These are phyloP conservation scores for Chaetoceros tenuissimus DNA, from an alignment of 108 stramenopile genomes.

Conservation along the genomic window DNA sequence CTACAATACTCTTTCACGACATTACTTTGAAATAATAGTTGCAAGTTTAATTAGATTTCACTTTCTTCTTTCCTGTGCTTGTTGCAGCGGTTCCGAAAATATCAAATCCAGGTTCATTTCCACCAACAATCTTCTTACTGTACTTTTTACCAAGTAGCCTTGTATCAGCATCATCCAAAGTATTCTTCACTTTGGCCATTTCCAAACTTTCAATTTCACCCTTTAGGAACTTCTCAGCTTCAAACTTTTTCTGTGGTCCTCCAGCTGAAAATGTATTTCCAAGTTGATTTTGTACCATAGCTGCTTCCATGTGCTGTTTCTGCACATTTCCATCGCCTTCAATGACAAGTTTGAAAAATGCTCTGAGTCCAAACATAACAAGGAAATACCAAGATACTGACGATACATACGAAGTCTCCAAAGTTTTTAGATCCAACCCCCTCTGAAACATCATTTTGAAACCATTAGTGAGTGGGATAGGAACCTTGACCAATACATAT, in stretches of 20 bases:
- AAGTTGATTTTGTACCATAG: conserved; percentile 30
- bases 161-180: conserved; percentile 65
- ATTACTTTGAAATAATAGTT: no score
- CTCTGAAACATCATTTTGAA: conserved; percentile 98
- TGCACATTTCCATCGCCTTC: conserved; percentile 57
- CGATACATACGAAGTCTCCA: conserved; percentile 92
- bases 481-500: conserved; percentile 92
- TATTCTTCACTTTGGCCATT: conserved; percentile 47
- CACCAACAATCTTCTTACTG: conserved; percentile 42
- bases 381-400: conserved; percentile 94
- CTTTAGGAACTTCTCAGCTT: conserved; percentile 44
- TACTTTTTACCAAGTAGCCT: conserved; percentile 61
- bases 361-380: conserved; percentile 93
- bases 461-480: conserved; percentile 88
- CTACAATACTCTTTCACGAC: no score
- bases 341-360: conserved; percentile 83
- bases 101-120: not conserved
- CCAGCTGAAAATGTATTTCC: conserved; percentile 22
- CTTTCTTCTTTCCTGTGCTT: no score
- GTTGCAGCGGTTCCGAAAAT: not conserved
- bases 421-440: conserved; percentile 78
- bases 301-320: conserved; percentile 19
- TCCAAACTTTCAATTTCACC: conserved; percentile 84
- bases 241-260: conserved; percentile 48
- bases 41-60: no score